Base-by-base conservation (phyloP, 2,329 filamentous ascomycete genomes). In the Xylaria polymorpha region DNA sequence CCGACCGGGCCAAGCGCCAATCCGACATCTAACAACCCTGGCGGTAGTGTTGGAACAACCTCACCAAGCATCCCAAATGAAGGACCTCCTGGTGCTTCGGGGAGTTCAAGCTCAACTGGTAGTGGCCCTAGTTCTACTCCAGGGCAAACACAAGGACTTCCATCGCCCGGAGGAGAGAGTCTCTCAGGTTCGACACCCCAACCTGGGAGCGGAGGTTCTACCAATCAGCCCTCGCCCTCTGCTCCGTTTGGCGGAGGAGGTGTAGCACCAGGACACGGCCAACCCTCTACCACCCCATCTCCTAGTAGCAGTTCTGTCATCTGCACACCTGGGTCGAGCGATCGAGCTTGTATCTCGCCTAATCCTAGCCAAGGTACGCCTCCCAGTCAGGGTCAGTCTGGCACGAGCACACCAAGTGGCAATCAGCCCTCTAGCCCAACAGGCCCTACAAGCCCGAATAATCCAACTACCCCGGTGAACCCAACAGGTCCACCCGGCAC, bases 241-340 rank as follows among this genome's bases (percentile, higher is more conserved):
- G 20, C 71, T 29, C 70, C 73, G 18, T 61, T 59, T 37, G 59
- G 58, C 5, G 66, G 53, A 12, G 67, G 68, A 41, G 53, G 63
- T 29, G 67, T 64, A 15, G 65, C 59, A 22, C 71, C 72, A 41
- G 61, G 65, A 32, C 73, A 70, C 10, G 62, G 65, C 22, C 69
- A 70, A 32, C 61, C 66, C 18, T 57, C 71, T 44, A 64, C 70
- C 14, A 51, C 62, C 12, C 18, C 61, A n/a, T 43, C 48, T 10
- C 46, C 66, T 4, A 61, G 43, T 29, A 29, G 53, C 20, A 32
- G 20, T 50, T 61, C 58, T 39, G 56, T 46, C 10, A 61, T 22
- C 15, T 73, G 71, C 37, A 60, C 57, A n/a, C 61, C 66, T 15
- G 71, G 71, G 20, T 70, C 71, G 1, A 72, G 59, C n/a, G 69